Evolutionary conservation across 2,329 filamentous ascomycete species (phyloP), one percentile per base, ranked within the genome.

Genomic region (Aspergillus versicolor): DNA sequence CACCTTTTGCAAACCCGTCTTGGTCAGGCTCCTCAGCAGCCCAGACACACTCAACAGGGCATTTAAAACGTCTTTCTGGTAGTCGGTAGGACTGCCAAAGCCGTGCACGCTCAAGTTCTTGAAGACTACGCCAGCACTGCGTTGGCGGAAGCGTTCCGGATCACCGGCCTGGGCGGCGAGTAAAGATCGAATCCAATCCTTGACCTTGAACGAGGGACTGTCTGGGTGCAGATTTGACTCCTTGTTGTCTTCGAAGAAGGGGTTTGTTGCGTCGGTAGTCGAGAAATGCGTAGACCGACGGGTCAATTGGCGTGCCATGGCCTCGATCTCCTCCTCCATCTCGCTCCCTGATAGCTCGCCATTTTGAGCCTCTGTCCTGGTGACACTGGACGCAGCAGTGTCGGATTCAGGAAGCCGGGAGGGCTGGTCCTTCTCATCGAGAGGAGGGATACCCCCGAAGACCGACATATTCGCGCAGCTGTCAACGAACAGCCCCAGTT

Each of bases 51-150:
- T 63, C 22, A 76, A 58, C 12, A 72, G 53, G 12, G 70, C 67
- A 56, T 75, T 77, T 57, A 69, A 70, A 19, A 75, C 65, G 66
- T 75, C 68, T 62, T 74, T 73, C 52, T 91, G 88, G 71, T 87
- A 90, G 69, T 90, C 88, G 1, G 87, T 88, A 1, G 84, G 78
- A 41, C 81, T 82, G 43, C 87, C 87, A 64, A 82, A 90, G 38
- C 88, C 87, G 67, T 86, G 84, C 4, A 89, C 86, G 59, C 84
- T 88, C 56, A 91, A 76, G 65, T 89, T 82, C 71, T 84, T 82
- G 75, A 88, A 90, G 49, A 81, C 79, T 43, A 91, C 79, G 45
- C 88, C 87, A 0, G 84, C 81, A 13, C 82, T 84, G 64, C 87
- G 82, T 42, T 67, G 63, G 1, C 72, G 74, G 70, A 84, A 85